Conservation (phyloP, 2,329 filamentous ascomycete genomes). For the Diaporthe vaccinii region DNA sequence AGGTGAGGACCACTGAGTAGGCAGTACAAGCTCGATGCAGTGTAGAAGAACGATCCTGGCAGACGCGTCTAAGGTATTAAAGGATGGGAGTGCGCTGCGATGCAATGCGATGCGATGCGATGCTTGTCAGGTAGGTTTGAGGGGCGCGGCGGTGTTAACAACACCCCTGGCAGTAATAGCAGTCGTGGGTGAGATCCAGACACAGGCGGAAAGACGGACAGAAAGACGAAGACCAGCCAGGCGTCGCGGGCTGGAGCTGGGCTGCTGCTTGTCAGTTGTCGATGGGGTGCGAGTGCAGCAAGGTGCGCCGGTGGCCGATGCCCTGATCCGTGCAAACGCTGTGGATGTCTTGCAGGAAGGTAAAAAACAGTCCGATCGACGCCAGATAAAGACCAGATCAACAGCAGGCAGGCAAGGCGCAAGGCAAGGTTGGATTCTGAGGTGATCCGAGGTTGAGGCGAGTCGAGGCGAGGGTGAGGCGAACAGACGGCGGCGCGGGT, state of each 20-base stretch:
- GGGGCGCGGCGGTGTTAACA: conserved; percentile 9
- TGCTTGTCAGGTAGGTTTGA: conserved; percentile 7
- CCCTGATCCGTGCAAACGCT: conserved; percentile 32
- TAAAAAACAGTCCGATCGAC: conserved; percentile 24
- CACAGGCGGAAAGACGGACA: not conserved
- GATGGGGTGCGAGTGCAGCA: conserved; percentile 8
- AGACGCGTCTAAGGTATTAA: conserved; percentile 14
- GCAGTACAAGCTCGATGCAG: conserved; percentile 1
- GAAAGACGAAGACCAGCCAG: not conserved
- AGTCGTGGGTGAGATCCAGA: not conserved
- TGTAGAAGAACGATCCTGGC: conserved; percentile 1
- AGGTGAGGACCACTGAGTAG: conserved; percentile 18
- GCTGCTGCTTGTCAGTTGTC: conserved; percentile 5
- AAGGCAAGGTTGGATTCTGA: conserved; percentile 36
- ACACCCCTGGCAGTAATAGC: conserved; percentile 12
- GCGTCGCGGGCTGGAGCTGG: not conserved
- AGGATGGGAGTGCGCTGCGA: conserved; percentile 14
- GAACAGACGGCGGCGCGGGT: conserved; percentile 18
- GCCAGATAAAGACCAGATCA: conserved; percentile 27
- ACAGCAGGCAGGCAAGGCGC: conserved; percentile 32
- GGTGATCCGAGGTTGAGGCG: conserved; percentile 13
- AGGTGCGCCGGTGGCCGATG: conserved; percentile 1
- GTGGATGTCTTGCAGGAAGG: conserved; percentile 32
- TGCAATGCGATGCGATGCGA: conserved; percentile 9
- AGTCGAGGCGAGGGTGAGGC: conserved; percentile 21